A percentile compares a stretch with the other conserved stretches of the same genome.
Conservation (phyloP, 129 eudicot genomes). For the Lactuca sativa region DNA sequence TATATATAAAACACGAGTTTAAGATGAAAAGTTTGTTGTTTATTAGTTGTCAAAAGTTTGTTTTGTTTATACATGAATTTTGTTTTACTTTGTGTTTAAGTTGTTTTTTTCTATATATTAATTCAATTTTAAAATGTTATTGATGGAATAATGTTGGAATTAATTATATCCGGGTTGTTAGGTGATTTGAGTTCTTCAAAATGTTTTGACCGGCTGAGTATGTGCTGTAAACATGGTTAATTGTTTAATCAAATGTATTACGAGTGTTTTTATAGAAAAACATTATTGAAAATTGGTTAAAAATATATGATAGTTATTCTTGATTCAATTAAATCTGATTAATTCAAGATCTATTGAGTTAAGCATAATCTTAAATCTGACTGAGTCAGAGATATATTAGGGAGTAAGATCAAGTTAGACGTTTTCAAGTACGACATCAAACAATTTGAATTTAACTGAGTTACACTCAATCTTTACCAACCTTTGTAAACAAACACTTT, state of each 20-base stretch:
- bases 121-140: not conserved
- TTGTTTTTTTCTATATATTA: not conserved
- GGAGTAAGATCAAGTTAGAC: too few relatives aligned
- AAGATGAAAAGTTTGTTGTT: not conserved
- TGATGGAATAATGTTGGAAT: not conserved
- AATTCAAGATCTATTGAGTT: too few relatives aligned
- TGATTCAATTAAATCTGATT: too few relatives aligned
- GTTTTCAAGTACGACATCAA: too few relatives aligned
- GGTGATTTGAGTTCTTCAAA: not conserved
- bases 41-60: not conserved
- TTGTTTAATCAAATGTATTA: not conserved
- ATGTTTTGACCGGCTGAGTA: not conserved
- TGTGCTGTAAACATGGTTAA: not conserved
- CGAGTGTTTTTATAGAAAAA: not conserved
- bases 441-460: too few relatives aligned
- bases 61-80: not conserved
- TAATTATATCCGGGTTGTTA: not conserved
- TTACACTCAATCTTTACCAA: too few relatives aligned
- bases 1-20: not conserved
- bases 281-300: not conserved
- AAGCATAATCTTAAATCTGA: too few relatives aligned
- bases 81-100: not conserved
- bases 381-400: too few relatives aligned
- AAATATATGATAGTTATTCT: too few relatives aligned
- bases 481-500: too few relatives aligned